A percentile compares a stretch with the other conserved stretches of the same genome.
Conservation (phyloP, 805 yeast genomes). For the Millerozyma miso region DNA sequence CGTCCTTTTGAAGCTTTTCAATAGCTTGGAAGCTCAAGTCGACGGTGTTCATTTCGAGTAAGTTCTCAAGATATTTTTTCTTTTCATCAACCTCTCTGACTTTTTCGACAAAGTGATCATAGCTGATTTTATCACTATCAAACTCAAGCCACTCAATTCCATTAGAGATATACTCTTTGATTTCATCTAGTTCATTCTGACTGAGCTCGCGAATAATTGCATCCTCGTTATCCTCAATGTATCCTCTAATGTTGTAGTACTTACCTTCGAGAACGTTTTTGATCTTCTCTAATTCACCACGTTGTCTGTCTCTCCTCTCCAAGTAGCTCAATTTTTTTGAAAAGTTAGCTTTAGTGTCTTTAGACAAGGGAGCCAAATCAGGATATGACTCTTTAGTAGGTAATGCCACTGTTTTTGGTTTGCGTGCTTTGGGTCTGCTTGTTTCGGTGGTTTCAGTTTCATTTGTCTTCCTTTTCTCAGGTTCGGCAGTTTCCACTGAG, state of each 20-base stretch:
- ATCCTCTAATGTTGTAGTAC: conserved; percentile 65
- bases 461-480: conserved; percentile 9
- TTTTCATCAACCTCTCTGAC: conserved; percentile 15
- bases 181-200: conserved; percentile 19
- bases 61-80: conserved; percentile 24
- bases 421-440: conserved; percentile 13
- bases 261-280: conserved; percentile 68
- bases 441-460: conserved; percentile 14
- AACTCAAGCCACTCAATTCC: conserved; percentile 76
- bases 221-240: conserved; percentile 51
- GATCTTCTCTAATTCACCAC: conserved; percentile 50
- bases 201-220: conserved; percentile 35
- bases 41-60: conserved; percentile 38
- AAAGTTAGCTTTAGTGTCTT: conserved; percentile 41
- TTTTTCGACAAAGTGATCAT: conserved; percentile 24
- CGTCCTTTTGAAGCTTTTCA: conserved; percentile 38
- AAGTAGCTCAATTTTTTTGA: conserved; percentile 47
- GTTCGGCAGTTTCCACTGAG: background rate
- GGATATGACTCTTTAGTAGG: conserved; percentile 44
- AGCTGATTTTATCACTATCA: conserved; percentile 52
- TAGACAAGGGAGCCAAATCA: conserved; percentile 20
- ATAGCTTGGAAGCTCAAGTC: conserved; percentile 48
- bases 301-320: conserved; percentile 51
- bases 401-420: conserved; percentile 8
- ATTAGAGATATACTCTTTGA: conserved; percentile 35